Conservation (phyloP, 768 basidiomycete species). For the Suillus alpinus region DNA sequence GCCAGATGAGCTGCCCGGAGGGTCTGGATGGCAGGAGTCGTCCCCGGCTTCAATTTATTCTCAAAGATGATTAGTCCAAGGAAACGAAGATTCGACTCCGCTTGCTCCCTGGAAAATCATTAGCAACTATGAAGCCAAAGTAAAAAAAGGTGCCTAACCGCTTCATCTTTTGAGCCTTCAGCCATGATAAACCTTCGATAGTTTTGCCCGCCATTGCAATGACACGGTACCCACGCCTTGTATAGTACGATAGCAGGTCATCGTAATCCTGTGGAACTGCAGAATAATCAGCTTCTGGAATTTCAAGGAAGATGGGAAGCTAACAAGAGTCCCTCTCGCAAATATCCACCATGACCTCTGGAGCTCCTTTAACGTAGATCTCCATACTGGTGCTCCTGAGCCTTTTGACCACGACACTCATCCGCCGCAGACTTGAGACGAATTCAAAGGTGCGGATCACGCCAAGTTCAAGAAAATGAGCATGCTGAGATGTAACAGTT, state of each 20-base stretch:
- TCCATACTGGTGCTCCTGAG: slow-evolving; percentile 96
- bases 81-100: slow-evolving; percentile 86
- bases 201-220: slow-evolving; percentile 98
- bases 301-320: slow-evolving; percentile 21
- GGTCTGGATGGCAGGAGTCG: slow-evolving; percentile 84
- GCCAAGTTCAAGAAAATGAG: slow-evolving; percentile 95
- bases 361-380: slow-evolving; percentile 98
- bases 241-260: slow-evolving; percentile 94
- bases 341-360: slow-evolving; percentile 95
- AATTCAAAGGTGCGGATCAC: slow-evolving; percentile 97
- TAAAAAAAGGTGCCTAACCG: slow-evolving; percentile 45
- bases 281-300: slow-evolving; percentile 13
- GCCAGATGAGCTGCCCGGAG: slow-evolving; percentile 88
- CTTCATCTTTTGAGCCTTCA: slow-evolving; percentile 95
- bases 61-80: slow-evolving; percentile 97
- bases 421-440: slow-evolving; percentile 85
- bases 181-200: slow-evolving; percentile 90
- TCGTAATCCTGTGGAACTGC: slow-evolving; percentile 95
- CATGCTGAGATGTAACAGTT: slow-evolving; percentile 55
- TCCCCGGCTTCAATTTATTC: slow-evolving; percentile 93
- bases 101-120: slow-evolving; percentile 71
- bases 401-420: slow-evolving; percentile 97
- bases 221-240: slow-evolving; percentile 93
- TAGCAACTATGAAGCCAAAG: slow-evolving; percentile 4
- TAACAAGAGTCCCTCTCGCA: slow-evolving; percentile 89